A percentile compares a stretch with the other conserved stretches of the same genome.
Evolutionary conservation across 2,329 filamentous ascomycete species (phyloP).

Genomic region (Penicillium sclerotiorum): DNA sequence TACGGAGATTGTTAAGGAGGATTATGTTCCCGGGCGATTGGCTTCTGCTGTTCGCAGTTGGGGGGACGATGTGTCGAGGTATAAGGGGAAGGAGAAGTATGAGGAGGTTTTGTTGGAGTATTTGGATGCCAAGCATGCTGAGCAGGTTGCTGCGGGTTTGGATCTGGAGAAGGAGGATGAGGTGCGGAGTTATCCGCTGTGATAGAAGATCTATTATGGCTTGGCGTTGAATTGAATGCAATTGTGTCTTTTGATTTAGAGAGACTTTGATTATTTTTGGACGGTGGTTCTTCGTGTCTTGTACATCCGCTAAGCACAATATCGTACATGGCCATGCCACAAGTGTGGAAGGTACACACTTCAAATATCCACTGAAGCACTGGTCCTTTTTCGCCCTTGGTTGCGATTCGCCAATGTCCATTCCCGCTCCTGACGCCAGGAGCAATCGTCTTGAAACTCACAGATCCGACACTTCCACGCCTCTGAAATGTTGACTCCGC

Average conservation of each 20-base stretch:
- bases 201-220: too few relatives aligned
- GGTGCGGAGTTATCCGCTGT: conserved; percentile 63
- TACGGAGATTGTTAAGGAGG: conserved; percentile 67
- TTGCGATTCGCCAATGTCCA: conserved; percentile 53
- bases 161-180: conserved; percentile 64
- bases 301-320: neutral
- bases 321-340: neutral
- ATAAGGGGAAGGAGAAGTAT: conserved; percentile 79
- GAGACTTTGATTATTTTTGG: too few relatives aligned
- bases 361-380: conserved; percentile 3
- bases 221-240: too few relatives aligned
- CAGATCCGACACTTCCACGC: conserved; percentile 86
- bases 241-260: too few relatives aligned
- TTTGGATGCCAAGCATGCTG: conserved; percentile 71
- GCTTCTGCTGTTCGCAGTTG: conserved; percentile 80
- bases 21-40: conserved; percentile 75
- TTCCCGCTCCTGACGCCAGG: conserved; percentile 74
- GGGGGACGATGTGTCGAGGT: conserved; percentile 74
- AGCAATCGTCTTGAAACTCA: conserved; percentile 77
- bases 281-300: too few relatives aligned
- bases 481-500: conserved; percentile 79
- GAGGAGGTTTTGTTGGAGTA: conserved; percentile 73
- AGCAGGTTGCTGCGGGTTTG: conserved; percentile 70
- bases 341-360: too few relatives aligned
- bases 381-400: conserved; percentile 21